phyloP scores from a whole-genome alignment of 108 stramenopile genomes.

The Pseudonitzschia multiseries region DNA sequence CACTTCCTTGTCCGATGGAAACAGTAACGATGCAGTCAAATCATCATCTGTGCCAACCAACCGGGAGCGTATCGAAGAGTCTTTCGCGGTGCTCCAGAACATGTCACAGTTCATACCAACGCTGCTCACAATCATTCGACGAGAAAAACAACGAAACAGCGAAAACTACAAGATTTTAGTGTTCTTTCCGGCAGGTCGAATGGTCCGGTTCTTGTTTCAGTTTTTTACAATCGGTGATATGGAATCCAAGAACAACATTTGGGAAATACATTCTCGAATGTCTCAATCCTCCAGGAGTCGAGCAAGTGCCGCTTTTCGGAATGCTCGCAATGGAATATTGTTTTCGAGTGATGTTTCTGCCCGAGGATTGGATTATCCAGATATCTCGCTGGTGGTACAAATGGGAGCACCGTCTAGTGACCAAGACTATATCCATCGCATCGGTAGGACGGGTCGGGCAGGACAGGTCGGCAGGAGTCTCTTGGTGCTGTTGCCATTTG shows the following conservation, averaged over 20 bases:
- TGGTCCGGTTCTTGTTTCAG: slow-evolving; percentile 76
- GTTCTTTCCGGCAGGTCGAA: slow-evolving; percentile 88
- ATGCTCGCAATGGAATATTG: slow-evolving; percentile 43
- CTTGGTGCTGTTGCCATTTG: slow-evolving; percentile 55
- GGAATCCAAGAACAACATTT: not conserved
- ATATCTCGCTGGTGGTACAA: slow-evolving; percentile 62
- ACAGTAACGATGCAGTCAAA: not conserved
- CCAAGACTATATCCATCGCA: slow-evolving; percentile 90
- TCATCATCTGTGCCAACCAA: slow-evolving; percentile 22
- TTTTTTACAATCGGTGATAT: slow-evolving; percentile 60
- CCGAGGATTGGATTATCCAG: slow-evolving; percentile 84
- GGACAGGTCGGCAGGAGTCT: slow-evolving; percentile 67
- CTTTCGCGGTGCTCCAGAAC: slow-evolving; percentile 42
- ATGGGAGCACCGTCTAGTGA: slow-evolving; percentile 72
- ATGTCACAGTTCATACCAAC: slow-evolving; percentile 48
- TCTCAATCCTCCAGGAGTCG: slow-evolving; percentile 76
- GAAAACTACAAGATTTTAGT: slow-evolving; percentile 77
- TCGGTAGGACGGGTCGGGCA: slow-evolving; percentile 91
- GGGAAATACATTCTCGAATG: slow-evolving; percentile 89
- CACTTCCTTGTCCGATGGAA: not conserved
- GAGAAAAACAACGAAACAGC: slow-evolving; percentile 47
- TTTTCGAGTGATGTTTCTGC: slow-evolving; percentile 92
- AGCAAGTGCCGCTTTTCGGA: slow-evolving; percentile 63
- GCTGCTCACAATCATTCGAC: slow-evolving; percentile 28
- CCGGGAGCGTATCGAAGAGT: slow-evolving; percentile 56